phyloP scores from a whole-genome alignment of 2,329 filamentous ascomycete genomes.

The Fonsecaea nubica region DNA sequence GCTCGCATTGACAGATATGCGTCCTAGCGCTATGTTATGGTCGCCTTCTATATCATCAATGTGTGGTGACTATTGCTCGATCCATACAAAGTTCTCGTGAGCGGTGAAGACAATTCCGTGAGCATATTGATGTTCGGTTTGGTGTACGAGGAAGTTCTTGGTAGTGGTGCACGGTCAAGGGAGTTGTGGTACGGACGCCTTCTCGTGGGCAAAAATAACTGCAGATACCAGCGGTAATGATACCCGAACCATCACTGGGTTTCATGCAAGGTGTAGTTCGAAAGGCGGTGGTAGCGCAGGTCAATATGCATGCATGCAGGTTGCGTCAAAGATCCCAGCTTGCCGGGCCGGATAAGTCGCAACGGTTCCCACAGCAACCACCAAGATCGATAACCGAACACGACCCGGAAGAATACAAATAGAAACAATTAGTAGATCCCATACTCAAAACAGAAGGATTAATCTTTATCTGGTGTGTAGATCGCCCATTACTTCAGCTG shows the following conservation, averaged over 20 bases:
- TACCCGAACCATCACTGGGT: not conserved
- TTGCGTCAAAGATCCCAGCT: slow-evolving; percentile 20
- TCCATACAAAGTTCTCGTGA: slow-evolving; percentile 5
- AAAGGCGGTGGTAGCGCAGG: slow-evolving; percentile 8
- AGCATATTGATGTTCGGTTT: slow-evolving; percentile 3
- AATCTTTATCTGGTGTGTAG: slow-evolving; percentile 5
- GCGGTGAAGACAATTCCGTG: slow-evolving; percentile 1
- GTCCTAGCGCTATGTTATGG: slow-evolving; percentile 1
- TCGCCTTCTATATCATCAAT: slow-evolving; percentile 1
- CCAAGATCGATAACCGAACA: slow-evolving; percentile 10
- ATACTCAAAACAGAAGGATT: not conserved
- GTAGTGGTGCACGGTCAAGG: not conserved
- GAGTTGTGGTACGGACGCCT: not conserved
- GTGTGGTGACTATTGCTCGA: slow-evolving; percentile 30
- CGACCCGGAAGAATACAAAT: not conserved
- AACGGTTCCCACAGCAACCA: slow-evolving; percentile 14
- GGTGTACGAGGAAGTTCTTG: not conserved
- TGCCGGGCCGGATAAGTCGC: slow-evolving; percentile 6
- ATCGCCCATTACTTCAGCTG: not conserved
- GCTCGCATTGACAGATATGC: slow-evolving; percentile 46
- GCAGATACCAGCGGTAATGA: slow-evolving; percentile 1
- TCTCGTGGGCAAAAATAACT: not conserved
- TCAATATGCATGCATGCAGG: slow-evolving; percentile 19
- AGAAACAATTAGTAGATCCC: not conserved
- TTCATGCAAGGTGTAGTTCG: slow-evolving; percentile 24